These are phyloP conservation scores for Phaeophleospora eucalypticola DNA, from an alignment of 2,329 filamentous ascomycete species.

Conservation along the genomic window DNA sequence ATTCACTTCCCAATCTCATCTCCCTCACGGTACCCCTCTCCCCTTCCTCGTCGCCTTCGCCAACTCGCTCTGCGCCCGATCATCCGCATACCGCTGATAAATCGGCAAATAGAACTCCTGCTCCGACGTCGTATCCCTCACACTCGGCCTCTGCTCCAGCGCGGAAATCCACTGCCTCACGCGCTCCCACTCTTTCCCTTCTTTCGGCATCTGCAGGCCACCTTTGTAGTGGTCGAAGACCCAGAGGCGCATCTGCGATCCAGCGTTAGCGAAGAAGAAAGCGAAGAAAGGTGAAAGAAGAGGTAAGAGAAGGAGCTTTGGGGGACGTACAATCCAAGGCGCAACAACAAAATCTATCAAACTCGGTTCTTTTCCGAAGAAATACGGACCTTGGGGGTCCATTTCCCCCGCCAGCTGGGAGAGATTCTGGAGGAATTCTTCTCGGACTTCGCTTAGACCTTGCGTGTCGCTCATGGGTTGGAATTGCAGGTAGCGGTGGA, in stretches of 20 bases:
- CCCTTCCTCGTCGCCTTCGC: slow-evolving; percentile 54
- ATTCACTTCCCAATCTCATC: too few species aligned
- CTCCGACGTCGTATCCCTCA: slow-evolving; percentile 65
- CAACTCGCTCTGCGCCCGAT: slow-evolving; percentile 45
- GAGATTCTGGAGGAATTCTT: slow-evolving; percentile 56
- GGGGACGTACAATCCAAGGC: slow-evolving; percentile 64
- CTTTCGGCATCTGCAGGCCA: slow-evolving; percentile 48
- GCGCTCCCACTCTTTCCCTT: slow-evolving; percentile 58
- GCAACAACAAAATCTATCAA: slow-evolving; percentile 68
- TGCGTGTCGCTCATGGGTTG: slow-evolving; percentile 39
- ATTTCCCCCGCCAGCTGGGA: slow-evolving; percentile 61
- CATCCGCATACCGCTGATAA: slow-evolving; percentile 53
- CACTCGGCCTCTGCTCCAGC: slow-evolving; percentile 56
- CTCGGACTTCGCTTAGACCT: slow-evolving; percentile 49
- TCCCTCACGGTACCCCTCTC: slow-evolving; percentile 54
- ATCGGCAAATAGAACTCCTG: slow-evolving; percentile 63
- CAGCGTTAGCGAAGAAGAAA: slow-evolving; percentile 1
- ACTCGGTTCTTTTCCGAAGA: slow-evolving; percentile 59
- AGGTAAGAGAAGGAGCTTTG: not conserved
- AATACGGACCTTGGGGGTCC: slow-evolving; percentile 61
- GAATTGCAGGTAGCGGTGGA: slow-evolving; percentile 58
- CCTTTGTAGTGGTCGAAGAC: slow-evolving; percentile 72
- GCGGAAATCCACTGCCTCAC: slow-evolving; percentile 64
- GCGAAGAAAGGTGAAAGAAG: not conserved
- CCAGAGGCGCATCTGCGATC: slow-evolving; percentile 54